Evolutionary conservation across 176 grass and related monocot species (phyloP).

Genomic region (Paspalum notatum): DNA sequence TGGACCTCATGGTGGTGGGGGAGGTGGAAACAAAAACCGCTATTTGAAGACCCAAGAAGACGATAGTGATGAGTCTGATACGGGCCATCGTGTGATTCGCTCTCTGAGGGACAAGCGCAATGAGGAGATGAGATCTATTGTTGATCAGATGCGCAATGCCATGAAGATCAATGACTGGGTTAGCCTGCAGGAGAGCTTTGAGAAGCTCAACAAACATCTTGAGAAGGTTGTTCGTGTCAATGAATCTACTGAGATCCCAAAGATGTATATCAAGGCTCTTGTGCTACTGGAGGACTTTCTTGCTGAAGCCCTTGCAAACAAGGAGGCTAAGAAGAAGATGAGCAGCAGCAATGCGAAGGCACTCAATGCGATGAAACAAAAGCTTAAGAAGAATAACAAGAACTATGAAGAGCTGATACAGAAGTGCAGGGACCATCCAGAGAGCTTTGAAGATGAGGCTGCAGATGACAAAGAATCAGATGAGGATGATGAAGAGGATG

Average conservation of each 20-base stretch:
- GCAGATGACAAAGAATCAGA: conserved; percentile 51
- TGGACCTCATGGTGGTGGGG: conserved; percentile 27
- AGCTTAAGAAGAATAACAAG: conserved; percentile 99
- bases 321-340: conserved; percentile 99
- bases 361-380: conserved; percentile 85
- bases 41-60: conserved; percentile 58
- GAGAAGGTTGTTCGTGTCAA: conserved; percentile 91
- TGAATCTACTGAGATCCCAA: conserved; percentile 77
- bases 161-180: conserved; percentile 99
- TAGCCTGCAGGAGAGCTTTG: conserved; percentile 86
- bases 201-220: conserved; percentile 96
- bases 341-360: conserved; percentile 94
- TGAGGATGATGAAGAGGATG: conserved; percentile 49
- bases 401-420: conserved; percentile 78
- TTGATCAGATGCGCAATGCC: conserved; percentile 93
- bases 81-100: conserved; percentile 67
- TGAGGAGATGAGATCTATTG: conserved; percentile 84
- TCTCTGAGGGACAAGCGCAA: conserved; percentile 78
- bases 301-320: conserved; percentile 86
- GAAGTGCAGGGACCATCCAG: conserved; percentile 66
- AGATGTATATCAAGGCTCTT: conserved; percentile 83
- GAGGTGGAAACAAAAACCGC: conserved; percentile 36
- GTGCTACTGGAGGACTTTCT: conserved; percentile 92
- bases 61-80: conserved; percentile 83
- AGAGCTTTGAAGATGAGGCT: conserved; percentile 64